Evolutionary conservation across 2,329 filamentous ascomycete genomes (phyloP), one percentile per base, ranked within the genome.

Genomic region (Pseudocercospora crystallina): DNA sequence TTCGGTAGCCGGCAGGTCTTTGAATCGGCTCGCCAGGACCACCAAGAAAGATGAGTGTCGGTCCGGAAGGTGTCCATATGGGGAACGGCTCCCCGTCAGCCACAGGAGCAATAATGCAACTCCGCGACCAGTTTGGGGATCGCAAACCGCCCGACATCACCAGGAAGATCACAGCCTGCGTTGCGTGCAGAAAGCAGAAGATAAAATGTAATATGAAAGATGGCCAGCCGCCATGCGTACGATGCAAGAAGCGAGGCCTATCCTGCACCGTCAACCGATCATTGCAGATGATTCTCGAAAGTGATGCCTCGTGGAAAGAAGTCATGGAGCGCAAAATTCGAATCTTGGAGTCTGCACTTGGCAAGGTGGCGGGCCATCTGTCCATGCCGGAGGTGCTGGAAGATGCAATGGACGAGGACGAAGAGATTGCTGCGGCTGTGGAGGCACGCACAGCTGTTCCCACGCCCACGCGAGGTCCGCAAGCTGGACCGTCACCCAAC

Each of bases 141-240:
- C 35, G 57, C 12, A 60, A 56, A 41, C 58, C 56, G 20, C 61
- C 62, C 31, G 58, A 64, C 30, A 65, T 65, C 32, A 65, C 60
- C 8, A 58, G 59, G 13, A 68, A 65, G 45, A 65, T 66, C 39
- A 65, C 64, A 7, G 71, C 71, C 2, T 73, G 71, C 51, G 69
- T 72, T 7, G 69, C 70, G 17, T 72, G 71, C 56, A 64, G 70
- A 4, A 72, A 71, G 53, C 68, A 70, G 58, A 71, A 72, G 66
- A 68, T 73, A 41, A 73, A 73, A 67, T 75, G 72, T 49, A 65
- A 72, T 47, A 73, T 74, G 70, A 54, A 58, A 41, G 65, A 69
- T 46, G 63, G 64, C 5, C 62, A 70, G 35, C 62, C 68, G 11
- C 72, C 71, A 4, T 75, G 72, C 56, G 63, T 65, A 2, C 58